phyloP scores from a whole-genome alignment of 1,284 basidiomycete genomes.

The Inonotus obliquus region DNA sequence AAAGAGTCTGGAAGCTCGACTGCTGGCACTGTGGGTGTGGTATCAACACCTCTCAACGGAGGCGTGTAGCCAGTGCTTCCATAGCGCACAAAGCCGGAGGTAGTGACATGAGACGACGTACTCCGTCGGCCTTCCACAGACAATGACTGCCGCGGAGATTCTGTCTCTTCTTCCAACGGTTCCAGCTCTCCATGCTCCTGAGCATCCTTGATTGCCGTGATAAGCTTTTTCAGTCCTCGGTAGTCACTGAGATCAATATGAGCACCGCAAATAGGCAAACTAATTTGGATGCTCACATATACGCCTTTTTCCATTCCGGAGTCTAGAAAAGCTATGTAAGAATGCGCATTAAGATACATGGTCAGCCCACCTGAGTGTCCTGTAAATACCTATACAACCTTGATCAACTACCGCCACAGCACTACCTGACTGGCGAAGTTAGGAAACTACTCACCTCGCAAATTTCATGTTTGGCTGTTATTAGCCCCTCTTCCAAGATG shows the following conservation, averaged over 20 bases:
- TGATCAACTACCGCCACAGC: not conserved
- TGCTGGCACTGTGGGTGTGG: not conserved
- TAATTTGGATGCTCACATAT: constrained; percentile 53
- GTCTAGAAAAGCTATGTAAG: constrained; percentile 38
- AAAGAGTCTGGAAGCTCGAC: constrained; percentile 8
- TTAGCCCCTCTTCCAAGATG: not conserved
- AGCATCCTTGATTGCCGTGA: constrained; percentile 49
- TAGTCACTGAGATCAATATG: constrained; percentile 53
- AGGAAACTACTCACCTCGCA: not conserved
- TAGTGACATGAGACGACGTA: not conserved
- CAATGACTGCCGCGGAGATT: not conserved
- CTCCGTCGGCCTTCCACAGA: constrained; percentile 4
- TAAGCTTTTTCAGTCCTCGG: constrained; percentile 63
- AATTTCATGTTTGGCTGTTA: constrained; percentile 5
- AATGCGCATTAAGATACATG: not conserved
- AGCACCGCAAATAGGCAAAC: constrained; percentile 4
- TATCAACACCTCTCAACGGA: not conserved
- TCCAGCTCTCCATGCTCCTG: constrained; percentile 29
- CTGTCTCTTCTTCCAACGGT: constrained; percentile 4
- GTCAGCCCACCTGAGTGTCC: constrained; percentile 55
- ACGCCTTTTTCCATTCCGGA: constrained; percentile 79
- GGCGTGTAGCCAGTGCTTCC: constrained; percentile 14
- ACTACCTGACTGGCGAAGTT: not conserved
- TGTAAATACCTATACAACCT: constrained; percentile 48
- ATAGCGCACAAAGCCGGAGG: not conserved